Evolutionary conservation across 1,139 yeast genomes (phyloP).

Genomic region (Magnusiomyces tetraspermus): DNA sequence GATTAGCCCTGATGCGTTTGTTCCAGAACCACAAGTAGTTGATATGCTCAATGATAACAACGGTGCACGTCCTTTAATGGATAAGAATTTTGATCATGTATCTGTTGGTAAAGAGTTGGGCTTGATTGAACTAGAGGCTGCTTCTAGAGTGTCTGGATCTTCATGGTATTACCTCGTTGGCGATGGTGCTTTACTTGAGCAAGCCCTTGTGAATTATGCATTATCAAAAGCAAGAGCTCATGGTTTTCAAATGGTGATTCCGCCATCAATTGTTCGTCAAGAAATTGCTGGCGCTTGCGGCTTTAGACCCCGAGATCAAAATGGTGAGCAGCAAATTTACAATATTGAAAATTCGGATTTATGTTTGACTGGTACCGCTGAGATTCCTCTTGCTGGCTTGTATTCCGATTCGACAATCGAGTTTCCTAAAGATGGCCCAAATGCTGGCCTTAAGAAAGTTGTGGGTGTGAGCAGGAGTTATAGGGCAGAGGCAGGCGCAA

Average conservation of each 20-base stretch:
- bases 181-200: conserved; percentile 84
- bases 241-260: conserved; percentile 65
- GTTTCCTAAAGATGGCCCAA: conserved; percentile 23
- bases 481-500: conserved; percentile 95
- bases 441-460: conserved; percentile 41
- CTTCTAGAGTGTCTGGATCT: conserved; percentile 68
- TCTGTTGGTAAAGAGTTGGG: conserved; percentile 52
- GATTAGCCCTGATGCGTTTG: conserved; percentile 40
- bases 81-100: conserved; percentile 47
- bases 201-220: conserved; percentile 77
- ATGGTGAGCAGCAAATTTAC: conserved; percentile 80
- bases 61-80: conserved; percentile 13
- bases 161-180: conserved; percentile 84
- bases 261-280: conserved; percentile 77
- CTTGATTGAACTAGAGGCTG: conserved; percentile 60
- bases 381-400: conserved; percentile 83
- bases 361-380: conserved; percentile 90
- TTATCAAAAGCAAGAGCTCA: conserved; percentile 51
- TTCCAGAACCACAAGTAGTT: conserved; percentile 36
- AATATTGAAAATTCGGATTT: conserved; percentile 41
- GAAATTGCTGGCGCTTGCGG: conserved; percentile 87
- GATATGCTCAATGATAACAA: conserved; percentile 20
- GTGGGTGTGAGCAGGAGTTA: conserved; percentile 85
- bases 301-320: conserved; percentile 84
- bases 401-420: conserved; percentile 38